phyloP scores from a whole-genome alignment of 108 stramenopile genomes.

The Hondaea fermentalgiana region DNA sequence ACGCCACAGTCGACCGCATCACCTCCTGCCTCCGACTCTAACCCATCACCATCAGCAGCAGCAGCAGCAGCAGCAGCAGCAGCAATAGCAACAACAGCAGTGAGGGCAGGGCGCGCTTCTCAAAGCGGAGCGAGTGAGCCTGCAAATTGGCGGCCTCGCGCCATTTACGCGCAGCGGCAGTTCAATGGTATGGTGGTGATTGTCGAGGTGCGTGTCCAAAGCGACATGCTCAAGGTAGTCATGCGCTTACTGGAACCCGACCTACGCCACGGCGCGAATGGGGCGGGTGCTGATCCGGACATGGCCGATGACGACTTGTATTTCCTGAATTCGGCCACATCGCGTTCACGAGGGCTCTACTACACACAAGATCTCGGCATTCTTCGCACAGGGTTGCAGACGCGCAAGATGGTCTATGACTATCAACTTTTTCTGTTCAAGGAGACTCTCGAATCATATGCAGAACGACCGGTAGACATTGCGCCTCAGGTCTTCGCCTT shows the following conservation, averaged over 20 bases:
- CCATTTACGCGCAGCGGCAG: not conserved
- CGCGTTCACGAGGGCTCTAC: not conserved
- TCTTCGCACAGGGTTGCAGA: not conserved
- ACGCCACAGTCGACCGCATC: no score
- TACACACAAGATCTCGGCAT: not conserved
- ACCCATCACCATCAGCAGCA: no score
- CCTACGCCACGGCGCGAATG: not conserved
- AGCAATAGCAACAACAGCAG: no score
- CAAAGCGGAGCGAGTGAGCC: not conserved
- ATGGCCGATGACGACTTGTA: not conserved
- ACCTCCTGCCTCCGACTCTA: no score
- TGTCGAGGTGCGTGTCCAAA: not conserved
- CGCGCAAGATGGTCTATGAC: not conserved
- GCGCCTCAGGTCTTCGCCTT: not conserved
- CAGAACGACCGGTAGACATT: not conserved
- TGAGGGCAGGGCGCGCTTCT: not conserved
- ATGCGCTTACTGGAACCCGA: not conserved
- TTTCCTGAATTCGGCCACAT: not conserved
- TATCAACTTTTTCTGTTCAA: not conserved
- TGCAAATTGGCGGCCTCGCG: not conserved
- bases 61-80: no score
- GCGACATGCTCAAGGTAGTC: not conserved
- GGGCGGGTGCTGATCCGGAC: not conserved
- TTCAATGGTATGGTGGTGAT: not conserved
- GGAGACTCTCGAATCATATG: not conserved